phyloP scores from a whole-genome alignment of 257 asterid species.

The Solanum sitiens region DNA sequence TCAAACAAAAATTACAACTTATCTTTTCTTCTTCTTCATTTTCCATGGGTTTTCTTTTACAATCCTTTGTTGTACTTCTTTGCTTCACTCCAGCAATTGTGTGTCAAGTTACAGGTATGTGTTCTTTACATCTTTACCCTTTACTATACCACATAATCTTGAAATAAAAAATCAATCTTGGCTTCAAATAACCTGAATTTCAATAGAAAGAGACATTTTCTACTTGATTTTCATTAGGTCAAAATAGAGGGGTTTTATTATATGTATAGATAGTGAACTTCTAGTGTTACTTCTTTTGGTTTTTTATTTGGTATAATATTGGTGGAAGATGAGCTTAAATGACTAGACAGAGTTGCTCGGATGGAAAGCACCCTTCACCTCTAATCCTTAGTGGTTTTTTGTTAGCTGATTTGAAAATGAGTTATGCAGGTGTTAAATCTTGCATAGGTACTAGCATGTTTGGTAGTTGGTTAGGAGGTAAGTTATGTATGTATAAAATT shows the following conservation, averaged over 20 bases:
- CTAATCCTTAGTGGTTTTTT: not conserved
- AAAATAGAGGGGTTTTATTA: not conserved
- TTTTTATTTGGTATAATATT: not conserved
- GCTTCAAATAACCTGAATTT: not conserved
- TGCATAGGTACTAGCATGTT: not conserved
- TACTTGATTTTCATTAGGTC: not conserved
- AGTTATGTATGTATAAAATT: not conserved
- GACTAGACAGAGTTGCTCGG: not conserved
- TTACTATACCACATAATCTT: not conserved
- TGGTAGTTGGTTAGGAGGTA: too few species aligned
- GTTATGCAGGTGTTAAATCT: not conserved
- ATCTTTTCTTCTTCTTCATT: conserved; percentile 25
- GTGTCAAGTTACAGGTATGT: conserved; percentile 73
- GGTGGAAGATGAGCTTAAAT: not conserved
- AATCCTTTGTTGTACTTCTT: conserved; percentile 18
- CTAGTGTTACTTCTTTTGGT: not conserved
- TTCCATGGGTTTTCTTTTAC: conserved; percentile 38
- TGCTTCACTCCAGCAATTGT: conserved; percentile 36
- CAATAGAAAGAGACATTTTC: not conserved
- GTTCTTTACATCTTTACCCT: not conserved
- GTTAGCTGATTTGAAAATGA: not conserved
- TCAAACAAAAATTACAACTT: not conserved
- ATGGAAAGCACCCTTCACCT: not conserved
- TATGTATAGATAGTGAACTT: not conserved
- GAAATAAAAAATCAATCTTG: not conserved